Evolutionary conservation across 352 stramenopile genomes (phyloP).

Genomic region (Globisporangium paddicum): DNA sequence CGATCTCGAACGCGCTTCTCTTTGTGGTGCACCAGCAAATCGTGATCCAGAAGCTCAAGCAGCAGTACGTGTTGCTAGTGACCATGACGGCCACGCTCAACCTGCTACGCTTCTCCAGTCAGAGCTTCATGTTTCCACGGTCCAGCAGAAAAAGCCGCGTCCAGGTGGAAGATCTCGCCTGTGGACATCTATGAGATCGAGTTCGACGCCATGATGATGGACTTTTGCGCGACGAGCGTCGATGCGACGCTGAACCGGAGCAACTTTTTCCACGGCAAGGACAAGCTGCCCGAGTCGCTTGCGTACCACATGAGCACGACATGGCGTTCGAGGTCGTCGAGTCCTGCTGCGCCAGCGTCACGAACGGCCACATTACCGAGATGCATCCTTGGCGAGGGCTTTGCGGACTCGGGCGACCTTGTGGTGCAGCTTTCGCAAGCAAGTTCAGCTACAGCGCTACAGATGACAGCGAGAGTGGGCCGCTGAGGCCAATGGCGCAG

Average conservation of each 20-base stretch:
- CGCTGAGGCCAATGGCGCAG: conserved; percentile 24
- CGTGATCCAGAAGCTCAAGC: conserved; percentile 38
- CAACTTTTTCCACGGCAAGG: conserved; percentile 43
- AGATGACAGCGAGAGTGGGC: not conserved
- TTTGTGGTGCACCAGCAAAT: conserved; percentile 52
- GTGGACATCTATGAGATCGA: conserved; percentile 55
- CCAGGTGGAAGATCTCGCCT: conserved; percentile 46
- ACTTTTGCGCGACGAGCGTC: conserved; percentile 38
- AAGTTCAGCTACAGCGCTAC: too few species aligned
- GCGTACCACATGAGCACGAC: conserved; percentile 50
- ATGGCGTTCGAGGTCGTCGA: conserved; percentile 37
- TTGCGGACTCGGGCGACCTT: conserved; percentile 60
- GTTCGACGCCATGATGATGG: conserved; percentile 51
- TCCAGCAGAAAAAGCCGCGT: conserved; percentile 11
- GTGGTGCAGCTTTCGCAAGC: conserved; percentile 43
- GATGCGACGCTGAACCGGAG: conserved; percentile 52
- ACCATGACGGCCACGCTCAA: conserved; percentile 45
- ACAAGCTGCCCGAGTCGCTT: conserved; percentile 30
- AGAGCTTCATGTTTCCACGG: not conserved
- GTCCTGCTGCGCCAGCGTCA: conserved; percentile 54
- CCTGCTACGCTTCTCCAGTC: conserved; percentile 40
- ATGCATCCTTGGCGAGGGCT: conserved; percentile 51
- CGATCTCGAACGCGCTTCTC: conserved; percentile 42
- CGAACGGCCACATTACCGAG: conserved; percentile 47
- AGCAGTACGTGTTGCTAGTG: conserved; percentile 54